Percentiles rank a stretch among this genome's conserved stretches.
Conservation (phyloP, 2,329 filamentous ascomycete species). For the Teratosphaeria destructans region DNA sequence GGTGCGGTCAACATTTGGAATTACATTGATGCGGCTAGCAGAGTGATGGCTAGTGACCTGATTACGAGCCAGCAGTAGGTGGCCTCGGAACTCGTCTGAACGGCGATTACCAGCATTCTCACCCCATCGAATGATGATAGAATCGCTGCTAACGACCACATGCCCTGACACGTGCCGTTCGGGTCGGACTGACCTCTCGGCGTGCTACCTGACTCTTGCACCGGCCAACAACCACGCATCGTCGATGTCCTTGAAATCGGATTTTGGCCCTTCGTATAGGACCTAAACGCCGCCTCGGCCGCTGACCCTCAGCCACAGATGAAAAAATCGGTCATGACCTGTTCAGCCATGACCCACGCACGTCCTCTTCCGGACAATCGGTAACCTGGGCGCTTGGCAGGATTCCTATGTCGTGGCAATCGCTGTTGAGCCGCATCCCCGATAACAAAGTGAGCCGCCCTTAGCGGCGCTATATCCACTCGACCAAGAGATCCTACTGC, state of each 20-base stretch:
- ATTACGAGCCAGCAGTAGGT: background rate
- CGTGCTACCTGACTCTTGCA: too few species aligned
- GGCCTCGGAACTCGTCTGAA: background rate
- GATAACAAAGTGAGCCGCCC: background rate
- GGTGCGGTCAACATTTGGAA: background rate
- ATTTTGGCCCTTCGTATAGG: background rate
- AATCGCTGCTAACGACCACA: background rate
- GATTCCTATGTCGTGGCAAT: background rate
- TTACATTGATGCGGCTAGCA: background rate
- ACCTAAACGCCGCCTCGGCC: background rate
- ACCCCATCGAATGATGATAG: background rate
- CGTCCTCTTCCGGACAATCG: background rate
- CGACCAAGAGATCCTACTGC: background rate
- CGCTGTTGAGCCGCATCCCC: background rate
- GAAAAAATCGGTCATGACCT: background rate
- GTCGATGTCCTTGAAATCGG: background rate
- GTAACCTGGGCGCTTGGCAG: background rate
- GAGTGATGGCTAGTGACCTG: background rate
- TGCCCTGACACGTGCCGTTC: too few species aligned
- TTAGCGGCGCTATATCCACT: background rate
- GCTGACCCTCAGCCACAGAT: background rate
- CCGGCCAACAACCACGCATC: background rate
- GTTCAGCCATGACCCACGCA: background rate
- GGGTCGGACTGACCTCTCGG: too few species aligned
- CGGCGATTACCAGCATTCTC: background rate